A percentile compares a stretch with the other conserved stretches of the same genome.
Conservation (phyloP, 2,329 filamentous ascomycete species). For the Leptographium procerum region DNA sequence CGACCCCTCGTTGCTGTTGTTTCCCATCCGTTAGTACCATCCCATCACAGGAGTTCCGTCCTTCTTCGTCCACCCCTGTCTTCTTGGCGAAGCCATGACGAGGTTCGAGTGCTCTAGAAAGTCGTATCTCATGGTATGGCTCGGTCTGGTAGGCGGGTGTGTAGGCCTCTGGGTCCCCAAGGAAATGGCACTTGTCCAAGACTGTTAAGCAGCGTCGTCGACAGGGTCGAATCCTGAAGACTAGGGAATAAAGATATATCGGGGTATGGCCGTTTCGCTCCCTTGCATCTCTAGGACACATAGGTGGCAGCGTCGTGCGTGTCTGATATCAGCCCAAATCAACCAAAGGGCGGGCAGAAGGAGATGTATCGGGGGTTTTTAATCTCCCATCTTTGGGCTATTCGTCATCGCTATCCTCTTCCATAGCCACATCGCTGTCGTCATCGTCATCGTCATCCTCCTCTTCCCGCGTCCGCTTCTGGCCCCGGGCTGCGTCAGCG, state of each 20-base stretch:
- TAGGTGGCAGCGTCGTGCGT: not conserved
- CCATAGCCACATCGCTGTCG: constrained; percentile 50
- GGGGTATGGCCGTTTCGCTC: too few relatives aligned
- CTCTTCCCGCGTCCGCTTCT: constrained; percentile 63
- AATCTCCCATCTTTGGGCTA: constrained; percentile 17
- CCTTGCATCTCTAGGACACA: not conserved
- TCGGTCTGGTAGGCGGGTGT: constrained; percentile 72
- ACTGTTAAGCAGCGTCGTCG: not conserved
- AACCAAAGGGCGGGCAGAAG: not conserved
- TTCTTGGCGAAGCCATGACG: constrained; percentile 70
- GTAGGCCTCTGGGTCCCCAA: constrained; percentile 70
- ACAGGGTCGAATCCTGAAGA: not conserved
- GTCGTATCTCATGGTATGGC: constrained; percentile 76
- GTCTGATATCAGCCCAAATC: not conserved
- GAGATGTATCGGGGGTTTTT: not conserved
- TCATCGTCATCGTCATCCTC: constrained; percentile 53
- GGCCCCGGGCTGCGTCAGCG: constrained; percentile 29
- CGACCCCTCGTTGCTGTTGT: not conserved
- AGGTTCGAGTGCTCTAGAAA: constrained; percentile 48
- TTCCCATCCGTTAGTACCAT: constrained; percentile 50
- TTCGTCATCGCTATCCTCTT: constrained; percentile 65
- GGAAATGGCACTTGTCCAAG: constrained; percentile 41
- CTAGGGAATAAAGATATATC: not conserved
- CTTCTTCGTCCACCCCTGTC: constrained; percentile 90
- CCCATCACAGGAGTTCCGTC: constrained; percentile 65